These are phyloP conservation scores for Diaporthe citri DNA, from an alignment of 2,329 filamentous ascomycete species.

Conservation along the genomic window DNA sequence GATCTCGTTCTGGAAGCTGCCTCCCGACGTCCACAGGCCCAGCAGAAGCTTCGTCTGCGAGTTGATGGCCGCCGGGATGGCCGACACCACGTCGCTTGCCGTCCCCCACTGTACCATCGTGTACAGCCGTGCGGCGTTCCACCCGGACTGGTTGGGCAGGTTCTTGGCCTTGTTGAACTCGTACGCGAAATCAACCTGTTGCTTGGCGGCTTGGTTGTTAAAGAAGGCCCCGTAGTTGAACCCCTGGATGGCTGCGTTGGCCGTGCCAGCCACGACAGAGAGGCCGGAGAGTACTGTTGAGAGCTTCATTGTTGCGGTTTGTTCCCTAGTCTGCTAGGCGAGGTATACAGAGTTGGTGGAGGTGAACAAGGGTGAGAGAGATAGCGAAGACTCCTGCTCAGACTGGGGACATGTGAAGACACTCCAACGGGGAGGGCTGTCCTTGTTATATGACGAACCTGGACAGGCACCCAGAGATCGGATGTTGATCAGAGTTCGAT, in stretches of 20 bases:
- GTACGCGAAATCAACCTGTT: slow-evolving; percentile 74
- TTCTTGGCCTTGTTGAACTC: slow-evolving; percentile 76
- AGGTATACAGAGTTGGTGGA: background rate
- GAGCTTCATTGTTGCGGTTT: slow-evolving; percentile 11
- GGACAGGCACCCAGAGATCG: background rate
- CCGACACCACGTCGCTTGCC: slow-evolving; percentile 62
- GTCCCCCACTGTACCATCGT: slow-evolving; percentile 80
- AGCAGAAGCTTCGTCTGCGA: slow-evolving; percentile 84
- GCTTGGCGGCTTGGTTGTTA: slow-evolving; percentile 70
- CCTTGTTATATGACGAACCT: slow-evolving; percentile 1
- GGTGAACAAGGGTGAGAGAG: background rate
- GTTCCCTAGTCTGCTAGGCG: background rate
- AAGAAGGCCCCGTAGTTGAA: slow-evolving; percentile 81
- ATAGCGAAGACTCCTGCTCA: slow-evolving; percentile 3
- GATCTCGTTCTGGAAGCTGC: slow-evolving; percentile 78
- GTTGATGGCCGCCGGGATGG: slow-evolving; percentile 85
- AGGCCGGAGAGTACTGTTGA: slow-evolving; percentile 17
- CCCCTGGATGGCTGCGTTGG: slow-evolving; percentile 62
- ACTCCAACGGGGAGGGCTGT: background rate
- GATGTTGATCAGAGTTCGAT: slow-evolving; percentile 10
- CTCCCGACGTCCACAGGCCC: slow-evolving; percentile 81
- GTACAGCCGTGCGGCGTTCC: slow-evolving; percentile 78
- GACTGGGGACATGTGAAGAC: background rate
- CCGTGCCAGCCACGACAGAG: slow-evolving; percentile 20
- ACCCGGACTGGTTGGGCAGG: slow-evolving; percentile 73